Percentiles rank a stretch among this genome's conserved stretches.
Evolutionary conservation across 257 asterid genomes (phyloP).

Genomic region (Misopates orontium): DNA sequence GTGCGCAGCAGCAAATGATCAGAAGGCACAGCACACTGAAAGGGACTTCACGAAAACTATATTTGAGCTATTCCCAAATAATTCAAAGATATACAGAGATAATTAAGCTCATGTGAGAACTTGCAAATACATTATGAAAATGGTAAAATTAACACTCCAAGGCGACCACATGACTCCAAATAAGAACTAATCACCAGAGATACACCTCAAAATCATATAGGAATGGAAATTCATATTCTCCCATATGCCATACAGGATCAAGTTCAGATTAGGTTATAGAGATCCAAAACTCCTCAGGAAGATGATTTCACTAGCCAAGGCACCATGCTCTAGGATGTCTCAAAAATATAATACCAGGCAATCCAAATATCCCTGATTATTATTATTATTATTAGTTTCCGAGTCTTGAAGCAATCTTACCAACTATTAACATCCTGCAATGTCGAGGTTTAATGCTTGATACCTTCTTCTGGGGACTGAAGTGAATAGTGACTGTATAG

Average conservation of each 20-base stretch:
- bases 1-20: background rate
- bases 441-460: constrained; percentile 87
- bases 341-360: constrained; percentile 63
- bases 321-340: constrained; percentile 47
- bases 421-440: constrained; percentile 93
- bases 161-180: constrained; percentile 5
- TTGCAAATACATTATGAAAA: background rate
- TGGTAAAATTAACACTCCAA: background rate
- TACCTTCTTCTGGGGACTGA: constrained; percentile 93
- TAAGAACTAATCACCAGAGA: constrained; percentile 27
- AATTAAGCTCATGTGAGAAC: constrained; percentile 18
- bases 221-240: constrained; percentile 29
- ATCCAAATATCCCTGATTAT: constrained; percentile 57
- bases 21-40: constrained; percentile 17
- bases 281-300: constrained; percentile 40
- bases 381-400: constrained; percentile 68
- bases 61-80: constrained; percentile 6
- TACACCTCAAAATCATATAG: constrained; percentile 13
- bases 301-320: constrained; percentile 49
- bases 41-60: background rate
- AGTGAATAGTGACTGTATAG: constrained; percentile 83
- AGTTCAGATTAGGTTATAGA: constrained; percentile 25
- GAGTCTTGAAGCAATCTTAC: constrained; percentile 99
- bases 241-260: constrained; percentile 23
- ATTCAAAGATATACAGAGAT: background rate